Base-by-base conservation (phyloP, 768 basidiomycete species). In the Leccinum rimulosum region DNA sequence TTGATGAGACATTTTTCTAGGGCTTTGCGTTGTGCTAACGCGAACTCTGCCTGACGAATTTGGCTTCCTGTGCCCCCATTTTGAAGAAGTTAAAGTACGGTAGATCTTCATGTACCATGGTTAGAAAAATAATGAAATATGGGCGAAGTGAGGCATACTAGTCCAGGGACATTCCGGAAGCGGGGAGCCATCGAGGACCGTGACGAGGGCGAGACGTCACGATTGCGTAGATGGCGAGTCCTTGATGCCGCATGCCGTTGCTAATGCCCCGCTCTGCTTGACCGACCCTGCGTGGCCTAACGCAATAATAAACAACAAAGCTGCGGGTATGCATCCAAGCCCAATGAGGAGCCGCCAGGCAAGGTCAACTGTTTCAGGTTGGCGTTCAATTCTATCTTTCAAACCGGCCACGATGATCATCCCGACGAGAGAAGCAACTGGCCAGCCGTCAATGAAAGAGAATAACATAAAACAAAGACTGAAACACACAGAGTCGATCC, bases 321-420 rank as follows among this genome's bases (percentile, higher is more conserved):
- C 78, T 54, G 83, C 92, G 30, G 93, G 93, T 43, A 94, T 76
- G 58, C 86, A 88, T 51, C 93, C 93, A 48, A 93, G 76, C 64
- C 93, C 92, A 74, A 95, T 91, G 65, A 94, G 81, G 49, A 93
- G 76, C 62, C 91, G 86, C 93, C 92, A 93, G 70, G 84, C 81
- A 67, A 76, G 82, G 73, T 95, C 93, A 61, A 95, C 79, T 49
- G 79, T 76, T 15, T 67, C 61, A 43, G 78, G 69, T 25, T 77
- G 60, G 36, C 69, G 70, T 36, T 70, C 73, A 51, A 84, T 79
- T 2, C 77, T 57, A 55, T 69, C 66, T 73, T 89, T 90, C 82
- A 82, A 92, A 1, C 84, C 89, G 30, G 77, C 65, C 27, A 85
- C 81, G 60, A 86, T 71, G 64, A 89, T 79, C 64, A 86, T 68